Percentiles rank a stretch among this genome's conserved stretches.
These are phyloP conservation scores for Fusarium sp. DNA, from an alignment of 2,329 filamentous ascomycete species.

Conservation along the genomic window DNA sequence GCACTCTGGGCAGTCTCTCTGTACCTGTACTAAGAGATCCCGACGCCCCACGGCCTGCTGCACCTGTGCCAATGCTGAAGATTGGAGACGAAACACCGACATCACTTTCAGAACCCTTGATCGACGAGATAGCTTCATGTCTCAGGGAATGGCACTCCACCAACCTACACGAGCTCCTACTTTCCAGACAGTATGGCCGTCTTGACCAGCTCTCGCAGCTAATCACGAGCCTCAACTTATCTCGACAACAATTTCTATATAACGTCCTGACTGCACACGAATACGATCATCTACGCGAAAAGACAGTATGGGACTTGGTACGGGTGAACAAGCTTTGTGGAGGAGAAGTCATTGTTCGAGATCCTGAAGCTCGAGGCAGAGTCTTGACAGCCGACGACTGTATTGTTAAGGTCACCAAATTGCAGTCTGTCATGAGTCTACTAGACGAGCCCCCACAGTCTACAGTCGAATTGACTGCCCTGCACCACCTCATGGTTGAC, in stretches of 20 bases:
- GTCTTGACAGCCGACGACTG: conserved; percentile 93
- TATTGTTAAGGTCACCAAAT: conserved; percentile 86
- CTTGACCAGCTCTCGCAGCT: conserved; percentile 85
- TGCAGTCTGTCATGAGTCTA: conserved; percentile 97
- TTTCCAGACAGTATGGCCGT: conserved; percentile 82
- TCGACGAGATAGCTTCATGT: conserved; percentile 97
- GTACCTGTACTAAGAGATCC: conserved; percentile 69
- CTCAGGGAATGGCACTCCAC: conserved; percentile 98
- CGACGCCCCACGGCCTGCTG: conserved; percentile 79
- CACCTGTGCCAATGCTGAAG: conserved; percentile 96
- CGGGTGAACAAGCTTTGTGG: conserved; percentile 93
- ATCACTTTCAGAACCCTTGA: conserved; percentile 86
- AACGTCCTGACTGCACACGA: conserved; percentile 92
- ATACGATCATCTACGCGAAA: conserved; percentile 81
- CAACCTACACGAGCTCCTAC: conserved; percentile 89
- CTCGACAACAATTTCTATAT: conserved; percentile 90
- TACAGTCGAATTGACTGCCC: conserved; percentile 72
- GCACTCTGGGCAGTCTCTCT: conserved; percentile 57
- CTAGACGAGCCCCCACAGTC: conserved; percentile 82
- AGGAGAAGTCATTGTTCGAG: conserved; percentile 93
- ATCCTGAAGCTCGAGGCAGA: conserved; percentile 83
- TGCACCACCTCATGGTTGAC: conserved; percentile 86
- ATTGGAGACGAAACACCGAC: conserved; percentile 97
- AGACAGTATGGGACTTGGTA: conserved; percentile 95
- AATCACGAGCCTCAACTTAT: conserved; percentile 84